phyloP scores from a whole-genome alignment of 306 rosid genomes.

The Sechiopsis laciniata region DNA sequence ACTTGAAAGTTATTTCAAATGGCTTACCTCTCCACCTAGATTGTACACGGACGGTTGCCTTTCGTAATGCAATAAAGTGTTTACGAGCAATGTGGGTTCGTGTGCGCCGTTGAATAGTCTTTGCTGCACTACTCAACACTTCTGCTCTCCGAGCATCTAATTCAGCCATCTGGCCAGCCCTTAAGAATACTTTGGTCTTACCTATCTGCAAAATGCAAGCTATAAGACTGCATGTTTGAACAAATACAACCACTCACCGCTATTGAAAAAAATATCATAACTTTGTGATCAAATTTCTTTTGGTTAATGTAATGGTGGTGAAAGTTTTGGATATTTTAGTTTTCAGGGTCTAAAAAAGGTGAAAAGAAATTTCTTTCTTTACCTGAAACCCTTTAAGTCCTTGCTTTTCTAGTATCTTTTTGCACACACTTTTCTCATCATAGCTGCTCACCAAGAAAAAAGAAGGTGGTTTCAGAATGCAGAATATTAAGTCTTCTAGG shows the following conservation, averaged over 20 bases:
- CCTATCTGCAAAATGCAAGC: slow-evolving; percentile 68
- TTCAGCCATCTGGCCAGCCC: slow-evolving; percentile 99
- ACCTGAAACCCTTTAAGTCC: slow-evolving; percentile 98
- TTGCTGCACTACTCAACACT: slow-evolving; percentile 77
- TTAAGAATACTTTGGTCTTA: slow-evolving; percentile 82
- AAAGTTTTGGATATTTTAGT: too few species aligned
- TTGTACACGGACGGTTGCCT: slow-evolving; percentile 59
- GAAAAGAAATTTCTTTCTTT: slow-evolving; percentile 18
- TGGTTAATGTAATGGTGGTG: too few species aligned
- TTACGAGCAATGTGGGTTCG: slow-evolving; percentile 73
- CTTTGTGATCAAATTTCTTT: background rate
- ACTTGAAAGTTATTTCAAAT: slow-evolving; percentile 10
- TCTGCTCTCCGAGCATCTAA: slow-evolving; percentile 84
- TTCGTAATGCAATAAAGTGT: slow-evolving; percentile 67
- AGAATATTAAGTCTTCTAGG: background rate
- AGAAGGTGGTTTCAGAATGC: slow-evolving; percentile 22
- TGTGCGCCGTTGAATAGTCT: slow-evolving; percentile 70
- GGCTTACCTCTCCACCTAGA: slow-evolving; percentile 80
- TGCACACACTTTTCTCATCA: slow-evolving; percentile 72
- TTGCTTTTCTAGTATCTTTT: slow-evolving; percentile 70
- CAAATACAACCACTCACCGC: slow-evolving; percentile 1
- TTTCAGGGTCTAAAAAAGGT: too few species aligned
- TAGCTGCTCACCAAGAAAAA: slow-evolving; percentile 40
- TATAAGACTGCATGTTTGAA: too few species aligned
- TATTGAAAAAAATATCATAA: background rate